A percentile compares a stretch with the other conserved stretches of the same genome.
Evolutionary conservation across 176 grass and related monocot species (phyloP).

Genomic region (Alloteropsis semialata): DNA sequence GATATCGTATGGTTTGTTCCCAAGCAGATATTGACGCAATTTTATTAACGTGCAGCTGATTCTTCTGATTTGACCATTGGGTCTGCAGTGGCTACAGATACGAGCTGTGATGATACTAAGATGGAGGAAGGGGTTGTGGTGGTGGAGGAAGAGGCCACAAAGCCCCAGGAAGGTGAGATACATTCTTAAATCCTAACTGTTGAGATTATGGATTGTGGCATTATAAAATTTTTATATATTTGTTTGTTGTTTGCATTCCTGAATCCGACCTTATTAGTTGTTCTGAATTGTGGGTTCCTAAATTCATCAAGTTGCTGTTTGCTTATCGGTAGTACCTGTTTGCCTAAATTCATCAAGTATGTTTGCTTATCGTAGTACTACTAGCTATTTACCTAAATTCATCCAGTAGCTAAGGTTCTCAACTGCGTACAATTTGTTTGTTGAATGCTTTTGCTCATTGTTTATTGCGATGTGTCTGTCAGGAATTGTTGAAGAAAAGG

Average conservation of each 20-base stretch:
- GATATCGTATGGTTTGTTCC: background rate
- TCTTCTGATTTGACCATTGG: background rate
- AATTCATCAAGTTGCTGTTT: background rate
- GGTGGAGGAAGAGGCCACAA: background rate
- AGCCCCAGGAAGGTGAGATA: background rate
- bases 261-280: background rate
- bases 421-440: background rate
- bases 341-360: background rate
- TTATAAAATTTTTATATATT: background rate
- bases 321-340: background rate
- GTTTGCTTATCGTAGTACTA: too few species aligned
- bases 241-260: background rate
- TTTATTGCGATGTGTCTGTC: background rate
- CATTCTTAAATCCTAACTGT: background rate
- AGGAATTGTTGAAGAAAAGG: constrained; percentile 18
- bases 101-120: background rate
- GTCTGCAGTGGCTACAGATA: background rate
- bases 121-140: background rate
- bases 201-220: background rate
- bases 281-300: background rate
- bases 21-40: background rate
- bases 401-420: background rate
- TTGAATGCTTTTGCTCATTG: background rate
- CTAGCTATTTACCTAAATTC: background rate
- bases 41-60: constrained; percentile 15